Base-by-base conservation (phyloP, 306 rosid genomes). In the Sechiopsis laciniata region DNA sequence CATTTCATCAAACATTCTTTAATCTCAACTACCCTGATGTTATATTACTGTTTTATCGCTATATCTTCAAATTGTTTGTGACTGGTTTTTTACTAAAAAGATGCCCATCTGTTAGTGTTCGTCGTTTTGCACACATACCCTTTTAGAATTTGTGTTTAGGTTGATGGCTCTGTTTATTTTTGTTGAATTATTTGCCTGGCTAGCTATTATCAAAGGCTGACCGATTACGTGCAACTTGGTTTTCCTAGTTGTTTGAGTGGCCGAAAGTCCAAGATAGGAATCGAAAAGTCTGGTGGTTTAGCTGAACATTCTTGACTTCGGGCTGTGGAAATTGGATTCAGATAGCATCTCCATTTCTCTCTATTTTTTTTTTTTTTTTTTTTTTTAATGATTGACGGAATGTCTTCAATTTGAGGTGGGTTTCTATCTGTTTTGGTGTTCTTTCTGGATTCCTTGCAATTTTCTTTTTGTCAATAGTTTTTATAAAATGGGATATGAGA, bases 181-280 rank as follows among this genome's bases (percentile, higher is more conserved):
- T 45, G 55, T 42, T 67, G 51, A 71, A 71, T 3, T 66, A 10
- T 4, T 53, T 45, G 53, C 70, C 70, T n/a, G 24, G 70, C 4
- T 4, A 19, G 70, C 46, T 12, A 32, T 42, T 75, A 42, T 37
- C 82, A 22, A 50, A 79, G 76, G 58, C 75, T 46, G 75, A 71
- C 78, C 84, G 74, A 54, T 73, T 55, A 76, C 72, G 76, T 80
- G 78, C 2, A 67, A 55, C 62, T 75, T 64, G 11, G 45, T 77
- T 55, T 70, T 73, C 40, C 21, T 74, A 45, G 58, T 73, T 50
- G 55, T 69, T 22, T 37, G 53, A 24, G 42, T 58, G 22, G 69
- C 56, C 5, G 10, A 60, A 73, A 71, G 72, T 79, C 71, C 69
- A 22, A 32, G 56, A 35, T 61, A 20, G 42, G 73, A 73, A n/a